Evolutionary conservation across 2,329 filamentous ascomycete genomes (phyloP), one percentile per base, ranked within the genome.

Genomic region (Diaporthe amygdali): DNA sequence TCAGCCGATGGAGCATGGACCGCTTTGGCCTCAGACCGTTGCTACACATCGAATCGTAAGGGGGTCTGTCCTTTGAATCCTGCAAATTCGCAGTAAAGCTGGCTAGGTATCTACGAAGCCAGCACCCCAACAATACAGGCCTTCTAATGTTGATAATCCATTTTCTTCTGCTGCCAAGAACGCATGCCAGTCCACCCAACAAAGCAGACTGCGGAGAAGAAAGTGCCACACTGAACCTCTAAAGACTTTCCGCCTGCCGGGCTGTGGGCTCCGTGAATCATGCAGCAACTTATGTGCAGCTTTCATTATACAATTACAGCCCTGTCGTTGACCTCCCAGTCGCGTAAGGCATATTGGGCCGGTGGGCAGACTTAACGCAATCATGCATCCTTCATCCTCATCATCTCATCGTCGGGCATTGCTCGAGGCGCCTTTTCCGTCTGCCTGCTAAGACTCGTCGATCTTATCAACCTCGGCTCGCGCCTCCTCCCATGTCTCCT

Each of bases 401-500:
- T 47, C 55, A 41, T 46, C n/a, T 67, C 54, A 54, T 68, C 52
- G 30, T 59, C 17, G 41, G 51, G 46, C 46, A n/a, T 51, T 49
- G 52, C 54, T 34, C 30, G 32, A 34, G n/a, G 46, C n/a, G 20
- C 34, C 32, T 17, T 27, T 32, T 32, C n/a, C 32, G 44, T 37
- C 37, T 17, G 37, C 49, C 44, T 15, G 68, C 77, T 81, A 90
- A 61, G 82, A 85, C 78, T 90, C 87, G 72, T 93, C 92, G 81
- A 98, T 97, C 87, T 97, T 97, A 74, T 93, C 90, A 71, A 97
- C 93, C 81, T 98, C 95, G 4, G 90, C 90, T 76, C 92, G 93
- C 2, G 95, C 95, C 79, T 97, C 95, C 77, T 96, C 93, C 95
- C 95, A 98, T 8, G 94, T 94, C 77, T 96, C 94, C 79, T 95